Conservation (phyloP, 768 basidiomycete species). For the Panaeolus cyanescens region DNA sequence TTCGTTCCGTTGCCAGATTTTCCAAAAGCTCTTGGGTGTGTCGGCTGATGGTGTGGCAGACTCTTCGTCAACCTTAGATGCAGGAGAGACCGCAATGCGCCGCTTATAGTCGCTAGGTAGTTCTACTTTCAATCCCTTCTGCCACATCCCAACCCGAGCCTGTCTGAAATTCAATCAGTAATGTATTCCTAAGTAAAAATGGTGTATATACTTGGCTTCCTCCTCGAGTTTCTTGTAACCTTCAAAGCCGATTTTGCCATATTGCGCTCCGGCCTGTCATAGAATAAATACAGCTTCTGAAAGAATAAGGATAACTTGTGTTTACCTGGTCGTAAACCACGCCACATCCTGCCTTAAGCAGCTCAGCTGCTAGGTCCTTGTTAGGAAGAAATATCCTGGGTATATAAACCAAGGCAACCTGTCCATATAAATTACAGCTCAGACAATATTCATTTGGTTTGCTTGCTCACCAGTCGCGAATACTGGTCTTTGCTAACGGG, state of each 20-base stretch:
- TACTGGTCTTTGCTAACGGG: slow-evolving; percentile 83
- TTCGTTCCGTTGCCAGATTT: background rate
- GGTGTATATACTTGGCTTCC: slow-evolving; percentile 60
- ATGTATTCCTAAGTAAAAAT: background rate
- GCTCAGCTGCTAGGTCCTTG: slow-evolving; percentile 61
- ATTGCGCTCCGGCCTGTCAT: slow-evolving; percentile 65
- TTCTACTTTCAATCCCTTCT: slow-evolving; percentile 51
- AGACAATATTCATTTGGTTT: background rate
- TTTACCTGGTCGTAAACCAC: slow-evolving; percentile 68
- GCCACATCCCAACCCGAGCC: slow-evolving; percentile 78
- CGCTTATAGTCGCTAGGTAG: slow-evolving; percentile 83
- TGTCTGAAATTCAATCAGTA: slow-evolving; percentile 36
- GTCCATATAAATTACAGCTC: background rate
- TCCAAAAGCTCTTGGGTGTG: background rate
- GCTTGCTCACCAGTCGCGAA: slow-evolving; percentile 64
- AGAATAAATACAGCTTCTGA: background rate
- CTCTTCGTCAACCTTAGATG: slow-evolving; percentile 12
- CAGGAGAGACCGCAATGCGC: slow-evolving; percentile 38
- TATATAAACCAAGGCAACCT: slow-evolving; percentile 71
- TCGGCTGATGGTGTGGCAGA: background rate
- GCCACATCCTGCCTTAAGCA: slow-evolving; percentile 80
- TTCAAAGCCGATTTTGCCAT: slow-evolving; percentile 70
- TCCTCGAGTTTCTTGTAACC: slow-evolving; percentile 61
- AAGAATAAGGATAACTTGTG: background rate
- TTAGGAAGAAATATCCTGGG: slow-evolving; percentile 60